phyloP scores from a whole-genome alignment of 768 basidiomycete genomes.

The Suillus sp. region DNA sequence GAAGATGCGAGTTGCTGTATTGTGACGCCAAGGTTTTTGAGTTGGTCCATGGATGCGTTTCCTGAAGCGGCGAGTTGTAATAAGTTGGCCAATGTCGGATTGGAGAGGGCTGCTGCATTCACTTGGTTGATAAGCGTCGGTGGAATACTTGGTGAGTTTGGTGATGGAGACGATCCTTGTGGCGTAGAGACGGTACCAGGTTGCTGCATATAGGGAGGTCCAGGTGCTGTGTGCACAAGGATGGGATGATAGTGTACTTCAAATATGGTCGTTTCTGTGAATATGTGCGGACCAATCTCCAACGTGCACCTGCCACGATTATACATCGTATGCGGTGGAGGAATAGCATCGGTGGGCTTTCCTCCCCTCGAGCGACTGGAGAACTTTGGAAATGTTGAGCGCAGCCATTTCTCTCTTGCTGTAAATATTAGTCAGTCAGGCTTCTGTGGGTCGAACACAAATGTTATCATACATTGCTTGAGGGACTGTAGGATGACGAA shows the following conservation, averaged over 20 bases:
- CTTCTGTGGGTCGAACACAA: slow-evolving; percentile 16
- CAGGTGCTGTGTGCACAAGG: slow-evolving; percentile 24
- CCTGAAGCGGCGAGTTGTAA: slow-evolving; percentile 66
- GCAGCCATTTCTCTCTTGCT: slow-evolving; percentile 77
- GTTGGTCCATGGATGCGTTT: slow-evolving; percentile 61
- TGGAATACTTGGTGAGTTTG: slow-evolving; percentile 51
- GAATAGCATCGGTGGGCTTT: slow-evolving; percentile 52
- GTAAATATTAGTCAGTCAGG: slow-evolving; percentile 20
- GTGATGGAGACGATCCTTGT: slow-evolving; percentile 40
- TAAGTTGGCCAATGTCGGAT: slow-evolving; percentile 69
- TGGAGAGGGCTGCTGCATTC: slow-evolving; percentile 61
- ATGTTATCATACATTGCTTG: slow-evolving; percentile 57
- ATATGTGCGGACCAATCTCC: slow-evolving; percentile 75
- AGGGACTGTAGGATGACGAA: slow-evolving; percentile 65
- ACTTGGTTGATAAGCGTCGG: slow-evolving; percentile 64
- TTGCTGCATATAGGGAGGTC: slow-evolving; percentile 31
- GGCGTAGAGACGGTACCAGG: slow-evolving; percentile 21
- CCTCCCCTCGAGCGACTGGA: slow-evolving; percentile 63
- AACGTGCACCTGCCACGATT: slow-evolving; percentile 69
- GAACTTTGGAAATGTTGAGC: slow-evolving; percentile 67
- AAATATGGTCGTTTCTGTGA: slow-evolving; percentile 66
- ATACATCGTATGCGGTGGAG: slow-evolving; percentile 68
- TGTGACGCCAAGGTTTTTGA: slow-evolving; percentile 70
- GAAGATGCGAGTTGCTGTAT: slow-evolving; percentile 63
- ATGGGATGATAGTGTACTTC: slow-evolving; percentile 68